These are phyloP conservation scores for Chrysoporthe austroafricana DNA, from an alignment of 2,329 filamentous ascomycete species.

Conservation along the genomic window DNA sequence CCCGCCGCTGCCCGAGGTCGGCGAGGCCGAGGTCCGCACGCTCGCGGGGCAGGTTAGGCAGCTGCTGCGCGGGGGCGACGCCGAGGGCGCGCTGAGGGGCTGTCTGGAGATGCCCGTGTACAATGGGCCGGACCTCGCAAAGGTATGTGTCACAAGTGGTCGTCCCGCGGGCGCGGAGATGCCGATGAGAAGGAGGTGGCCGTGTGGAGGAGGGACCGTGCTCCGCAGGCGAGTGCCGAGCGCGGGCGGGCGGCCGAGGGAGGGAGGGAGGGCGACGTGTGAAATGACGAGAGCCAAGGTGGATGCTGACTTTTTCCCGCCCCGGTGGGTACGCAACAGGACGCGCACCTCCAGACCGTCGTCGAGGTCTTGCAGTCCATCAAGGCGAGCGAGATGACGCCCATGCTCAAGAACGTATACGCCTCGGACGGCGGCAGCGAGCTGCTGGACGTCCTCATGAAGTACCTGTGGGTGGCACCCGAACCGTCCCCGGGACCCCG, in stretches of 20 bases:
- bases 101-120: constrained; percentile 87
- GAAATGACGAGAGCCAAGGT: constrained; percentile 7
- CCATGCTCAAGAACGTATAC: constrained; percentile 82
- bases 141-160: constrained; percentile 47
- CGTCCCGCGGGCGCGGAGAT: background rate
- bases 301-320: constrained; percentile 28
- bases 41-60: constrained; percentile 83
- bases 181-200: constrained; percentile 3
- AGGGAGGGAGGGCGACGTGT: constrained; percentile 14
- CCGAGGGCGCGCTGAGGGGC: constrained; percentile 82
- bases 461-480: constrained; percentile 76
- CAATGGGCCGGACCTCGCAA: constrained; percentile 59
- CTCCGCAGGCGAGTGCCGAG: constrained; percentile 21
- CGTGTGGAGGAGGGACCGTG: constrained; percentile 16
- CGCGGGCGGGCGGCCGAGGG: background rate
- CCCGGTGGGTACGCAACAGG: constrained; percentile 53
- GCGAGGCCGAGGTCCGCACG: constrained; percentile 77
- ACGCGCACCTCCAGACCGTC: constrained; percentile 84
- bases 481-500: no score
- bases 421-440: constrained; percentile 78
- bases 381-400: constrained; percentile 93
- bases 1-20: constrained; percentile 74
- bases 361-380: constrained; percentile 95
- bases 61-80: constrained; percentile 82
- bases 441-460: constrained; percentile 91